Evolutionary conservation across 768 basidiomycete genomes (phyloP).

Genomic region (Coprinopsis sp.): DNA sequence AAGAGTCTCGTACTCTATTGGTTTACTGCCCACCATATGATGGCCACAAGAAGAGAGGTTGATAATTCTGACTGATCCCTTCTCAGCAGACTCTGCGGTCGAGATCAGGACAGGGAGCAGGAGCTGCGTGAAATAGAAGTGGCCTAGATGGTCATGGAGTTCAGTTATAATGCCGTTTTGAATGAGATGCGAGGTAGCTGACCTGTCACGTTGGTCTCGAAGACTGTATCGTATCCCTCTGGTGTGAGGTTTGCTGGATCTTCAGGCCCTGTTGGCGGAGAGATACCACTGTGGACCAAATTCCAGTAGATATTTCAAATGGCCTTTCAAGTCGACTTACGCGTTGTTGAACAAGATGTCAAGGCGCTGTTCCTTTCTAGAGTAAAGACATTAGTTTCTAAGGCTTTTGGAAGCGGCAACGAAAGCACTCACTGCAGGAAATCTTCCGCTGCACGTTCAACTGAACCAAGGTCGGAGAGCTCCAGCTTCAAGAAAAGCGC

Average conservation of each 20-base stretch:
- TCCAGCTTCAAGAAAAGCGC: conserved; percentile 39
- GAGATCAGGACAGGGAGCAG: conserved; percentile 36
- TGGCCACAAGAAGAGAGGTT: conserved; percentile 32
- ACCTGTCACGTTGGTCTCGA: conserved; percentile 53
- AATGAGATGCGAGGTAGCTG: conserved; percentile 13
- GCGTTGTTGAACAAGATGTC: conserved; percentile 46
- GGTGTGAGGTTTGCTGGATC: conserved; percentile 40
- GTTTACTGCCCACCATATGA: conserved; percentile 12
- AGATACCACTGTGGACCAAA: conserved; percentile 42
- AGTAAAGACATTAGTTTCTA: background rate
- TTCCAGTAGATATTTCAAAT: background rate
- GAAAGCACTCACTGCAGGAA: conserved; percentile 30
- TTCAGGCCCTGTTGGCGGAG: too few relatives aligned
- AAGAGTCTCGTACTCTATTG: conserved; percentile 33
- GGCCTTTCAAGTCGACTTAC: conserved; percentile 22
- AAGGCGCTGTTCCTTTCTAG: conserved; percentile 37
- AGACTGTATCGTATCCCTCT: conserved; percentile 53
- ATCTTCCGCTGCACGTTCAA: conserved; percentile 36
- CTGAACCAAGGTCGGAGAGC: conserved; percentile 33
- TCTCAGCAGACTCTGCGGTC: conserved; percentile 27
- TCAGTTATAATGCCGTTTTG: conserved; percentile 17
- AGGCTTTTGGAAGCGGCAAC: conserved; percentile 18
- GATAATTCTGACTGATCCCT: conserved; percentile 33
- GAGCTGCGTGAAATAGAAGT: conserved; percentile 51
- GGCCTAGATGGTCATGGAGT: conserved; percentile 33